A percentile compares a stretch with the other conserved stretches of the same genome.
These are phyloP conservation scores for Phyllosticta citrichinensis DNA, from an alignment of 2,329 filamentous ascomycete genomes.

Conservation along the genomic window DNA sequence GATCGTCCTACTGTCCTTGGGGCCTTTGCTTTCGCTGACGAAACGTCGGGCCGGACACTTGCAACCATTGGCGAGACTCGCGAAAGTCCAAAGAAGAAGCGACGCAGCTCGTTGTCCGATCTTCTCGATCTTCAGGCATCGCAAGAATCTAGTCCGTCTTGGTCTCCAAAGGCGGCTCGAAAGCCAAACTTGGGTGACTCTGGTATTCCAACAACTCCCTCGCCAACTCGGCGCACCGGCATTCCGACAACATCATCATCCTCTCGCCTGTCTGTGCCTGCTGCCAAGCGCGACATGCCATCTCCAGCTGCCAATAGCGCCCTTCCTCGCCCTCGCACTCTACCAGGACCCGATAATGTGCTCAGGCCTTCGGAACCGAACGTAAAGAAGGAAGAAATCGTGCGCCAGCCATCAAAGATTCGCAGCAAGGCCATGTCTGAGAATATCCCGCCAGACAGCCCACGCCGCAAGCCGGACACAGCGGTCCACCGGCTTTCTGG, in stretches of 20 bases:
- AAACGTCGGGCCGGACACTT: conserved; percentile 30
- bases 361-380: background rate
- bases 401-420: background rate
- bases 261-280: conserved; percentile 29
- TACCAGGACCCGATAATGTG: background rate
- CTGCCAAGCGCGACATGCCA: conserved; percentile 1
- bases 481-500: background rate
- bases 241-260: conserved; percentile 28
- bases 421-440: conserved; percentile 7
- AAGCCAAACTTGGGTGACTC: conserved; percentile 13
- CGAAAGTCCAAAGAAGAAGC: conserved; percentile 56
- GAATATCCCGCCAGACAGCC: conserved; percentile 1
- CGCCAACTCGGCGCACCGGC: conserved; percentile 23
- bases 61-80: conserved; percentile 37
- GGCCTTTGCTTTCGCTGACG: conserved; percentile 39
- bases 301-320: conserved; percentile 1
- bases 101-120: conserved; percentile 86
- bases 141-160: conserved; percentile 18
- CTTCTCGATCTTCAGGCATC: conserved; percentile 59
- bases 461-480: conserved; percentile 1
- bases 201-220: conserved; percentile 26
- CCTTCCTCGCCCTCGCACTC: conserved; percentile 1
- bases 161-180: conserved; percentile 29
- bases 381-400: background rate
- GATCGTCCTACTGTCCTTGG: conserved; percentile 42